Conservation (phyloP, 345 rosid genomes). For the Eucalyptus pauciflora region DNA sequence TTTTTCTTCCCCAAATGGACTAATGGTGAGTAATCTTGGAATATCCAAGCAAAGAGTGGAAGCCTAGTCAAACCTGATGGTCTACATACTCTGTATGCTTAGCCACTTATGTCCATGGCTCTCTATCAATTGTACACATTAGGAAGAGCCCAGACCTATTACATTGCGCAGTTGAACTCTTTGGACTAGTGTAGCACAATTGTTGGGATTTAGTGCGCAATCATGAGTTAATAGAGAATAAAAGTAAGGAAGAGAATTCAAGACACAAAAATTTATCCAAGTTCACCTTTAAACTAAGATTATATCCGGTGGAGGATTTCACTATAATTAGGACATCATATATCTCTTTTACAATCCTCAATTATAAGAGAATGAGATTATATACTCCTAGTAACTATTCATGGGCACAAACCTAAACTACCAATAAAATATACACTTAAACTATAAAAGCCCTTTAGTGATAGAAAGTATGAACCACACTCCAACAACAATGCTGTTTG, state of each 20-base stretch:
- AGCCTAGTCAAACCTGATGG: background rate
- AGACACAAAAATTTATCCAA: background rate
- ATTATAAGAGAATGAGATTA: background rate
- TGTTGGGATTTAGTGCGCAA: background rate
- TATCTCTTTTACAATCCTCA: background rate
- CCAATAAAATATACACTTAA: too few relatives aligned
- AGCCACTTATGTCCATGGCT: background rate
- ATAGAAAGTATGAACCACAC: background rate
- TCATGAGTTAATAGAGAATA: background rate
- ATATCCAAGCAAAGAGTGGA: background rate
- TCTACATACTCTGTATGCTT: too few relatives aligned
- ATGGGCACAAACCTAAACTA: background rate
- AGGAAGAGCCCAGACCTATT: background rate
- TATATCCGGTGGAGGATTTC: background rate
- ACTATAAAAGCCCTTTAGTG: background rate
- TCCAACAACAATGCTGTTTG: background rate
- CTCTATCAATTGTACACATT: background rate
- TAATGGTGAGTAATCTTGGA: background rate
- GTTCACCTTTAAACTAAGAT: background rate
- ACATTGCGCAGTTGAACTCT: background rate
- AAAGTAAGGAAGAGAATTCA: background rate
- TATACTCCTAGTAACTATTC: background rate
- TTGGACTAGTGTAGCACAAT: background rate
- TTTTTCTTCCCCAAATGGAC: background rate
- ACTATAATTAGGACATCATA: background rate